A percentile compares a stretch with the other conserved stretches of the same genome.
Conservation (phyloP, 1,139 yeast species). For the Magnusiomyces suaveolens region DNA sequence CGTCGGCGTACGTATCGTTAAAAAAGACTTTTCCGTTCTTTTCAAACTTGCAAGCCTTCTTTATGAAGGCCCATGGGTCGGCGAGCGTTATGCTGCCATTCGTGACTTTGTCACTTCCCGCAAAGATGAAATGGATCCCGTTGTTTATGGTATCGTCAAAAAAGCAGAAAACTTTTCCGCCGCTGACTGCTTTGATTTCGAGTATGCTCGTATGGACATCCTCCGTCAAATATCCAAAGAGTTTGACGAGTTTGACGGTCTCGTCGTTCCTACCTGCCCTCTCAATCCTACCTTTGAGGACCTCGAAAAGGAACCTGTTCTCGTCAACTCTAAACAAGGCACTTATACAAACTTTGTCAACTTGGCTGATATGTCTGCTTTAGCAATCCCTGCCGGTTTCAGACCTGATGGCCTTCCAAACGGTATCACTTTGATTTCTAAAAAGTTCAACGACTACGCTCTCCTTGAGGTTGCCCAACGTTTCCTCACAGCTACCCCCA, state of each 20-base stretch:
- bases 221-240: conserved; percentile 52
- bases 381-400: conserved; percentile 87
- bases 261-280: conserved; percentile 90
- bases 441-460: conserved; percentile 80
- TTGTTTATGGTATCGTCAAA: conserved; percentile 64
- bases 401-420: conserved; percentile 75
- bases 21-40: conserved; percentile 63
- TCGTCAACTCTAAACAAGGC: conserved; percentile 81
- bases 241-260: conserved; percentile 55
- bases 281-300: conserved; percentile 72
- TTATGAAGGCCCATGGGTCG: conserved; percentile 98
- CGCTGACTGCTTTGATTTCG: conserved; percentile 72
- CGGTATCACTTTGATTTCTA: conserved; percentile 78
- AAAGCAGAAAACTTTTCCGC: conserved; percentile 74
- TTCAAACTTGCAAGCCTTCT: conserved; percentile 77
- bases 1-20: conserved; percentile 49
- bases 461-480: conserved; percentile 71
- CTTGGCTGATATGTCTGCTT: conserved; percentile 83
- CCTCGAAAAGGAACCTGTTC: conserved; percentile 67
- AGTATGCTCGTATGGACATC: conserved; percentile 71
- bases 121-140: conserved; percentile 68
- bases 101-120: conserved; percentile 61
- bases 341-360: conserved; percentile 95
- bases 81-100: conserved; percentile 82
- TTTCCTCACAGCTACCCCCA: conserved; percentile 46